phyloP scores from a whole-genome alignment of 768 basidiomycete genomes.

The Suillus subluteus region DNA sequence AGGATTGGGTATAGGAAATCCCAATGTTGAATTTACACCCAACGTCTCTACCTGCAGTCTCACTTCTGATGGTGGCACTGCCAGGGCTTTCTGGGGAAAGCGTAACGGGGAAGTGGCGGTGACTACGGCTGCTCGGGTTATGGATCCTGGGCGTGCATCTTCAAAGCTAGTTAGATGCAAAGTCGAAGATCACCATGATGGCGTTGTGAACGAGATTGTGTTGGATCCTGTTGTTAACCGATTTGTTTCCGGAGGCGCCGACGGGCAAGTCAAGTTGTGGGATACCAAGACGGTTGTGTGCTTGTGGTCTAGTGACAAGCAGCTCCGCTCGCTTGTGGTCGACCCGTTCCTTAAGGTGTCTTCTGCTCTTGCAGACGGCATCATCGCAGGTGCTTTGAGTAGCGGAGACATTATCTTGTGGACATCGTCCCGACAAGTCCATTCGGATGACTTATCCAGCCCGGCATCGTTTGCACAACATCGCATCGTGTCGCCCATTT shows the following conservation, averaged over 20 bases:
- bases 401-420: constrained; percentile 65
- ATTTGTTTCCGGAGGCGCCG: constrained; percentile 58
- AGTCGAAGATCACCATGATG: constrained; percentile 66
- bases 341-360: constrained; percentile 59
- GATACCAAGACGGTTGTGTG: constrained; percentile 55
- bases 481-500: constrained; percentile 41
- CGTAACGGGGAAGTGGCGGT: constrained; percentile 68
- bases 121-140: constrained; percentile 56
- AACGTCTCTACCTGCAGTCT: constrained; percentile 63
- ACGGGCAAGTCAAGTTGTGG: constrained; percentile 80
- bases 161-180: constrained; percentile 52
- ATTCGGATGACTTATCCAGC: constrained; percentile 16
- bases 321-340: constrained; percentile 36
- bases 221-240: constrained; percentile 46
- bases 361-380: constrained; percentile 43
- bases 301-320: constrained; percentile 62
- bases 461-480: constrained; percentile 30
- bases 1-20: constrained; percentile 67
- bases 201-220: constrained; percentile 54
- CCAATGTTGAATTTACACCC: constrained; percentile 74
- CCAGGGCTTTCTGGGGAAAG: constrained; percentile 75
- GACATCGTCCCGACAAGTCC: constrained; percentile 19
- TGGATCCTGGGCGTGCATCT: constrained; percentile 53
- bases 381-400: constrained; percentile 52
- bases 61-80: constrained; percentile 64